Conservation (phyloP, 208 protist genomes). For the Polymyxa betae region DNA sequence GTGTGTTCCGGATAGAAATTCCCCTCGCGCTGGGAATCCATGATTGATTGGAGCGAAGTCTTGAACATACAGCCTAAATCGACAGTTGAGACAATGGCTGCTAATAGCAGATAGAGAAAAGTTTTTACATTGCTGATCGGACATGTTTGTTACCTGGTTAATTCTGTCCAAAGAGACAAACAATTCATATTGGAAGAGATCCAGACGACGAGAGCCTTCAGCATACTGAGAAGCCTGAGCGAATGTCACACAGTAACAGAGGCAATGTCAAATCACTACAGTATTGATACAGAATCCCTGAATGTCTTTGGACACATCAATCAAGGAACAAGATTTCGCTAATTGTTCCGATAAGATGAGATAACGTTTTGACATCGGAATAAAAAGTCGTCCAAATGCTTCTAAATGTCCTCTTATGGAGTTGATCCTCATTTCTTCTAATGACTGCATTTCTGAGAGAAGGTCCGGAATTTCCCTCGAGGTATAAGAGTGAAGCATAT, state of each 20-base stretch:
- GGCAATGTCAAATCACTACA: neutral
- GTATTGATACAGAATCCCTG: constrained; percentile 32
- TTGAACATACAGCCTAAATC: neutral
- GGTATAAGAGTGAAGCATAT: constrained; percentile 28
- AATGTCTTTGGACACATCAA: constrained; percentile 27
- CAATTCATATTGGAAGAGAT: constrained; percentile 37
- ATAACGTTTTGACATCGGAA: neutral
- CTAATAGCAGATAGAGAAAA: neutral
- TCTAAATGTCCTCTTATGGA: constrained; percentile 19
- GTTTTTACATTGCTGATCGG: neutral
- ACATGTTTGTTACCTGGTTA: neutral
- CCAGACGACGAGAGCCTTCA: neutral
- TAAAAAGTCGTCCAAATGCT: neutral
- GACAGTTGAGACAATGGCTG: no score
- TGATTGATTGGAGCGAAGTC: neutral
- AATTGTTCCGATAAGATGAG: neutral
- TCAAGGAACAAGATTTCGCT: neutral
- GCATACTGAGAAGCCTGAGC: constrained; percentile 31
- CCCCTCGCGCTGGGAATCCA: neutral
- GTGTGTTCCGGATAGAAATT: neutral
- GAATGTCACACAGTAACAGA: neutral
- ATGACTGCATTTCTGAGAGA: neutral
- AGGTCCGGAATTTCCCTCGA: neutral
- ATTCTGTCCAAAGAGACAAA: neutral
- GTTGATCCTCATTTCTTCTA: constrained; percentile 44